Conservation (phyloP, 192 early-diverging fungal species). For the Backusella sp. region DNA sequence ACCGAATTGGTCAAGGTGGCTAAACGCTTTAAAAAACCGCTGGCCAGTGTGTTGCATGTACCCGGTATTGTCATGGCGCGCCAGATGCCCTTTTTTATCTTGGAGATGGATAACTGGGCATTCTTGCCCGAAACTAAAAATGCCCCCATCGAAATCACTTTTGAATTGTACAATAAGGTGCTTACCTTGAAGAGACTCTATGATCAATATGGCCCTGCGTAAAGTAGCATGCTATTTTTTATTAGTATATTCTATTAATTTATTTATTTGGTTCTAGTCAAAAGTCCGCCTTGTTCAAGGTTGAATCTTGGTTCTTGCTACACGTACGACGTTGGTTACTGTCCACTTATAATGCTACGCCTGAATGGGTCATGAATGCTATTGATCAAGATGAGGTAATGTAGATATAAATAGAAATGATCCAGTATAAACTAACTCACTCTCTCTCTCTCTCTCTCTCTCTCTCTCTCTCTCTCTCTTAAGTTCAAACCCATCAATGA, state of each 20-base stretch:
- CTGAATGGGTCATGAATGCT: slow-evolving; percentile 68
- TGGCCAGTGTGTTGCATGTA: slow-evolving; percentile 25
- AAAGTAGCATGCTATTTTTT: not conserved
- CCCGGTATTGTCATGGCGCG: slow-evolving; percentile 47
- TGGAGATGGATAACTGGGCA: slow-evolving; percentile 58
- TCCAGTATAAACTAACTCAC: not conserved
- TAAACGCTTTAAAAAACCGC: slow-evolving; percentile 18
- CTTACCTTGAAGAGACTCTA: slow-evolving; percentile 45
- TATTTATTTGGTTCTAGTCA: slow-evolving; percentile 17
- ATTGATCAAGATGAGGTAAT: slow-evolving; percentile 66
- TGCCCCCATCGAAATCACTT: slow-evolving; percentile 44
- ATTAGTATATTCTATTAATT: not conserved
- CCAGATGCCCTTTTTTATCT: slow-evolving; percentile 51
- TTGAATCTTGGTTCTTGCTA: slow-evolving; percentile 69
- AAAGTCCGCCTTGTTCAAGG: slow-evolving; percentile 54
- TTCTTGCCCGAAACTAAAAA: slow-evolving; percentile 42
- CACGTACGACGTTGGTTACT: slow-evolving; percentile 70
- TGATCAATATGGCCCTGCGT: slow-evolving; percentile 48
- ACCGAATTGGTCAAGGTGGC: slow-evolving; percentile 26
- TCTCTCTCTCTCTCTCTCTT: too few relatives aligned
- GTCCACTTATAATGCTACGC: slow-evolving; percentile 58
- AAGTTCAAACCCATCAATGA: slow-evolving; percentile 57
- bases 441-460: too few relatives aligned
- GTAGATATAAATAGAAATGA: not conserved
- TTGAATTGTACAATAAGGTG: slow-evolving; percentile 57